Base-by-base conservation (phyloP, 495 filamentous ascomycete genomes). In the Podospora conica region DNA sequence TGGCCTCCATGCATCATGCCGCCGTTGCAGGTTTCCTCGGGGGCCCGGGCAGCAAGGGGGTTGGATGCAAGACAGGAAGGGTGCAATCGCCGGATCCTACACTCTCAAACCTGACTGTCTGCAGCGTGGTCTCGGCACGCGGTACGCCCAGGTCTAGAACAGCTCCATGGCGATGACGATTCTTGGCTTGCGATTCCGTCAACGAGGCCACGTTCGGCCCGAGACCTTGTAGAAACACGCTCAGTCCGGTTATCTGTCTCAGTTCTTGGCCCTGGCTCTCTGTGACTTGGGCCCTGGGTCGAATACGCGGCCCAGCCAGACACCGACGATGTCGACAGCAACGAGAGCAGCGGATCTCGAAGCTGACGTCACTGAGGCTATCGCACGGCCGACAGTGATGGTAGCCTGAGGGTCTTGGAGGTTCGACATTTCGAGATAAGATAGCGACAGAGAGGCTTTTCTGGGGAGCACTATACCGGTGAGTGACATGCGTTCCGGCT, bases 401-500 rank as follows among this genome's bases (percentile, higher is more conserved):
- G 55, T 27, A n/a, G 18, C 29, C n/a, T 22, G 31, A 61, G 60
- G 48, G 48, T 48, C 21, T 25, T 53, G 63, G 31, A 20, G 21
- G 25, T 18, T 48, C 40, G 40, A 48, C 6, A 48, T 8, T 8
- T 54, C 9, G n/a, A 67, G 57, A 61, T 58, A 66, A 64, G 54
- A 31, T 55, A n/a, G 33, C 40, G 21, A 60, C 15, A 7, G 53
- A 48, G 22, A 62, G 22, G 54, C 53, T 53, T 63, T 60, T 65
- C 48, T 27, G 67, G 55, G 61, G 33, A 33, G 61, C 33, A 70
- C 69, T 71, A 31, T 66, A 73, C 57, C 65, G 65, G 59, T 66
- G 65, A 67, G 55, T 61, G 56, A 40, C 55, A 65, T 67, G 70
- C 71, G 65, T 71, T 71, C 71, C 73, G 69, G 70, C 64, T 70